Evolutionary conservation across 108 stramenopile species (phyloP), one percentile per base, ranked within the genome.

Genomic region (Licmophora abbreviata): DNA sequence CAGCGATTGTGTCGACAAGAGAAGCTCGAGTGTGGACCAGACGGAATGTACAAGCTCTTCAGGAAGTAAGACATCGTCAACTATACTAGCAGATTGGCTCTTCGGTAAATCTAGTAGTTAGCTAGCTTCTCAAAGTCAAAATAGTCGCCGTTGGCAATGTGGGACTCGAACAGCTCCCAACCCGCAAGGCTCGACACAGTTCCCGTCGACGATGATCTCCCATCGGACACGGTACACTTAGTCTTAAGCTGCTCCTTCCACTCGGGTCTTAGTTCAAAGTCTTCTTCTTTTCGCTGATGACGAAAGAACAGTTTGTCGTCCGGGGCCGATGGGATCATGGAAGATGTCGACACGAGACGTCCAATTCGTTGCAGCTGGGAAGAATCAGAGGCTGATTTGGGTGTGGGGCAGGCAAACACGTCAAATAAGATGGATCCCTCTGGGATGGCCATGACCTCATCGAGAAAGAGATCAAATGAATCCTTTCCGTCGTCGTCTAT

Each of bases 21-120:
- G 42, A 83, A 77, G 37, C 56, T 92, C 37, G 90, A 92, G 58
- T 85, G 83, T 47, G 82, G 81, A 21, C 79, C 88, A 0, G 83
- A 87, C 65, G 90, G 90, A 17, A 73, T 88, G 74, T 92, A 88
- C 67, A 81, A 80, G 43, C 29, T 90, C 22, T 61, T 83, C 54
- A 83, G 83, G 37, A 83, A 85, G 54, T 67, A 61, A 47, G 3
- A 11, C 22, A 15, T 17, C 15, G 15, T 8, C 7, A 44, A 44
- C n/a, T n/a, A 40, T 40, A 40, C 5, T 40, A 40, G 38, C 12
- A 11, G 12, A 12, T 35, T 35, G 34, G 11, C 43, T 44, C 20
- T 15, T 44, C 8, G 14, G 51, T 33, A 21, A 21, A 24, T 21
- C 24, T 46, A 14, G 3, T 1, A 21, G 6, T 14, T 21, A 25